Evolutionary conservation across 2,329 filamentous ascomycete genomes (phyloP), one percentile per base, ranked within the genome.

Genomic region (Exophiala xenobiotica): DNA sequence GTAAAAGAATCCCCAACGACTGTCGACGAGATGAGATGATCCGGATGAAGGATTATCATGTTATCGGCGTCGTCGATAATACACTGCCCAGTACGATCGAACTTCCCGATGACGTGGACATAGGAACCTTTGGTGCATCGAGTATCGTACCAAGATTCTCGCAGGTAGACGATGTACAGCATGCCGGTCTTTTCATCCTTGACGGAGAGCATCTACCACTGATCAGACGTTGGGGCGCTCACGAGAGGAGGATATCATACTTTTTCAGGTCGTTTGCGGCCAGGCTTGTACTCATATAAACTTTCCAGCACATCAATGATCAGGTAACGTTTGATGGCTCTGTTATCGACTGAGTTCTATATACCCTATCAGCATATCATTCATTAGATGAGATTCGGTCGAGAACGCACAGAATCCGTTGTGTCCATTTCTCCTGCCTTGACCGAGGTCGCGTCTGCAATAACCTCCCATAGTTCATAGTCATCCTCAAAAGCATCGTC

Each of bases 1-100:
- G 85, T 86, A 67, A 97, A 96, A 0, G 93, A 96, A 69, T 99
- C 93, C n/a, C 90, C 91, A 37, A 99, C 87, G 4, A 95, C 90
- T 0, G 93, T 97, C 2, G 93, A 87, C 2, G 93, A 97, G 46
- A 99, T 87, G 26, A 99, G 80, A 70, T 97, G 91, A 64, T 99
- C 93, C 0, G 93, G 93, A 64, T 99, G 91, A 11, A 99, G 73
- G 51, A 99, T 90, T 44, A 99, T 74, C 68, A 97, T 87, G 62
- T 91, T 90, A 43, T 86, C 78, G 2, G 80, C 77, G 67, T 97
- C 90, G 65, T 95, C 87, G 56, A 97, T 79, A 40, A 95, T 73
- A 66, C 91, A 95, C 66, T 85, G 82, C 1, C 88, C 88, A 12
- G 74, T 77, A 1, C 70, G 60, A 51, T 86, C 79, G 62, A 95